A percentile compares a stretch with the other conserved stretches of the same genome.
Conservation (phyloP, 2,329 filamentous ascomycete species). For the Hymenoscyphus occultus region DNA sequence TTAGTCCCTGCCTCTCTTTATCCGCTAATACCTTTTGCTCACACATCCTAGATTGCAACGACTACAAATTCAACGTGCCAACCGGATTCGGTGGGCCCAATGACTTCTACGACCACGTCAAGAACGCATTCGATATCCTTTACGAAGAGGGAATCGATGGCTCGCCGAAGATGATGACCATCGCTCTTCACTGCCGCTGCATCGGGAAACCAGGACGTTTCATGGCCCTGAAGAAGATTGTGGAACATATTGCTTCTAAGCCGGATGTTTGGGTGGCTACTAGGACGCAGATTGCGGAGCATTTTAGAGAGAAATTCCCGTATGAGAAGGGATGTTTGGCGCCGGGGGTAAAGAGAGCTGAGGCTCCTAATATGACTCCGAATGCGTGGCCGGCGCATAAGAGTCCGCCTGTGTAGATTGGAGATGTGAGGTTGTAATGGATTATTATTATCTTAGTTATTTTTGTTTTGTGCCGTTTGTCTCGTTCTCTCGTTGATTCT, state of each 20-base stretch:
- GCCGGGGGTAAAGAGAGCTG: slow-evolving; percentile 28
- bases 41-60: slow-evolving; percentile 46
- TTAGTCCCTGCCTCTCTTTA: neutral
- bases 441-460: neutral
- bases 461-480: neutral
- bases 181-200: slow-evolving; percentile 52
- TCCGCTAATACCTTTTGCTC: neutral
- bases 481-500: neutral
- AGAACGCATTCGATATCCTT: slow-evolving; percentile 53
- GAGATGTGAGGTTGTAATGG: neutral
- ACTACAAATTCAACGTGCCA: slow-evolving; percentile 33
- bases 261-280: slow-evolving; percentile 54
- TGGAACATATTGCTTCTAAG: slow-evolving; percentile 51
- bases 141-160: slow-evolving; percentile 43
- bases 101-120: slow-evolving; percentile 41
- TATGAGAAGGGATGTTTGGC: slow-evolving; percentile 26
- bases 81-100: slow-evolving; percentile 28
- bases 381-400: slow-evolving; percentile 29
- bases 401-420: slow-evolving; percentile 20
- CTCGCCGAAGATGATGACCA: slow-evolving; percentile 55
- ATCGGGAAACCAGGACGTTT: slow-evolving; percentile 52
- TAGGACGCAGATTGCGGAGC: slow-evolving; percentile 50
- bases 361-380: slow-evolving; percentile 18
- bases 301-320: slow-evolving; percentile 40
- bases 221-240: slow-evolving; percentile 49